These are phyloP conservation scores for Halophytophthora polymorphica DNA, from an alignment of 352 stramenopile species.

Conservation along the genomic window DNA sequence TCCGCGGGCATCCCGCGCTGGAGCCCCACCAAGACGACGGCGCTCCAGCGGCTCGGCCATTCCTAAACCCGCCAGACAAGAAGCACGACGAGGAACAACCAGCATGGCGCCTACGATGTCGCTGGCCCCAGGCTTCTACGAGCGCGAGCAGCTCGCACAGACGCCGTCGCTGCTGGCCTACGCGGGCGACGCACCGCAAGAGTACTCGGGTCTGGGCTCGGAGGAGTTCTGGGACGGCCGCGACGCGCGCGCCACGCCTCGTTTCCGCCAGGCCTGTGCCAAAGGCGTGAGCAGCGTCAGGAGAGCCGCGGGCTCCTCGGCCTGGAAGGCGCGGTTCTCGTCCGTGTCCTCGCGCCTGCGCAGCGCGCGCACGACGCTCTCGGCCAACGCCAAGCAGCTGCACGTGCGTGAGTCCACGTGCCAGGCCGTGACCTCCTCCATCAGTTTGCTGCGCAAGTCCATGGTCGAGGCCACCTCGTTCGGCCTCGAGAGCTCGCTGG, in stretches of 20 bases:
- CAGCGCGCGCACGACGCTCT: conserved; percentile 12
- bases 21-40: too few relatives aligned
- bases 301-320: not conserved
- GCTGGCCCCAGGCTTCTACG: conserved; percentile 15
- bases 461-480: conserved; percentile 4
- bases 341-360: conserved; percentile 20
- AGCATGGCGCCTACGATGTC: conserved; percentile 9
- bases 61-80: too few relatives aligned
- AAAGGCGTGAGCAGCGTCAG: not conserved
- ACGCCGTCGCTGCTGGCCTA: conserved; percentile 25
- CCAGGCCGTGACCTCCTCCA: conserved; percentile 8
- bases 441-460: conserved; percentile 18
- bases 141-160: conserved; percentile 22
- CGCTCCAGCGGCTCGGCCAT: too few relatives aligned
- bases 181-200: conserved; percentile 21
- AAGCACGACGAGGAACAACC: too few relatives aligned
- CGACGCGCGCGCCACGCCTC: not conserved
- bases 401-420: conserved; percentile 24
- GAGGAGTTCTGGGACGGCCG: conserved; percentile 9
- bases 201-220: conserved; percentile 22
- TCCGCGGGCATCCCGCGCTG: too few relatives aligned
- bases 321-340: conserved; percentile 9
- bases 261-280: not conserved
- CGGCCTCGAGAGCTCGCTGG: conserved; percentile 2
- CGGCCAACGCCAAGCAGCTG: conserved; percentile 15